These are phyloP conservation scores for Chenopodium formosanum DNA, from an alignment of 148 eudicot species.

Conservation along the genomic window DNA sequence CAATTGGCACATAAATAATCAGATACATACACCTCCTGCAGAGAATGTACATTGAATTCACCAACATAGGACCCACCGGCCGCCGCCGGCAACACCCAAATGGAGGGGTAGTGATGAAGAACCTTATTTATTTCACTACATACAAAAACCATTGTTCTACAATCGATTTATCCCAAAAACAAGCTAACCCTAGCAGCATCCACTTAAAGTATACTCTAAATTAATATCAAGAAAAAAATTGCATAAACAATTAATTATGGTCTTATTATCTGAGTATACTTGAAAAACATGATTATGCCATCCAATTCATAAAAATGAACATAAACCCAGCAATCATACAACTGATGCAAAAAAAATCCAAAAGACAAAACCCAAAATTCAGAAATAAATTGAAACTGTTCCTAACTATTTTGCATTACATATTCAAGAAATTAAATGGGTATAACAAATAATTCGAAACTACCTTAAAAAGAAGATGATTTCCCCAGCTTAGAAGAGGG, in stretches of 20 bases:
- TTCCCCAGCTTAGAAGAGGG: not conserved
- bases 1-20: not conserved
- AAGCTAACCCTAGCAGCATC: not conserved
- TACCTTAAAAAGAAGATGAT: conserved; percentile 18
- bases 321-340: not conserved
- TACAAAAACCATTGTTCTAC: not conserved
- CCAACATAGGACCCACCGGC: not conserved
- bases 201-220: not conserved
- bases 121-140: no score
- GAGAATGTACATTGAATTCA: not conserved
- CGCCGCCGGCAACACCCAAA: not conserved
- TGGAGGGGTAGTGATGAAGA: no score
- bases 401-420: not conserved
- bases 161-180: not conserved
- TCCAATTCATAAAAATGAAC: no score
- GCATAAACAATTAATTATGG: not conserved
- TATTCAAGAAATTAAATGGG: not conserved
- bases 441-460: not conserved
- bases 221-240: no score
- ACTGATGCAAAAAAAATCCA: not conserved
- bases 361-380: no score
- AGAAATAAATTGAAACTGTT: not conserved
- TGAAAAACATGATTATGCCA: no score
- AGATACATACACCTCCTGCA: not conserved
- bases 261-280: no score